phyloP scores from a whole-genome alignment of 495 filamentous ascomycete genomes.

The Podospora conica region DNA sequence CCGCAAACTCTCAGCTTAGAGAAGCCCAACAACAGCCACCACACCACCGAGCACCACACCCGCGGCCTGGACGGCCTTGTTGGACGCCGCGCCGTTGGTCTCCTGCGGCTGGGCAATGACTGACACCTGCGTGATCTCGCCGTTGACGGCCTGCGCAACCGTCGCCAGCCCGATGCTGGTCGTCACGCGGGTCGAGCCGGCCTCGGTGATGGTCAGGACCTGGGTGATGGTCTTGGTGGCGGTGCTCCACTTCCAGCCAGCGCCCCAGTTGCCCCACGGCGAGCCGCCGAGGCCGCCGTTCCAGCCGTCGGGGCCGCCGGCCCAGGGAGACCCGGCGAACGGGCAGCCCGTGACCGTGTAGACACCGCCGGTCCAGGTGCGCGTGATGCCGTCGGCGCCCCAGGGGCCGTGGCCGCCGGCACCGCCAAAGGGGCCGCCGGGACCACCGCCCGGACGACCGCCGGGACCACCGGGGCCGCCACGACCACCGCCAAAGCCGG shows the following conservation, averaged over 20 bases:
- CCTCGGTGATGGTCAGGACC: constrained; percentile 34
- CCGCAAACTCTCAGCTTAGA: constrained; percentile 21
- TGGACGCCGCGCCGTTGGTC: neutral
- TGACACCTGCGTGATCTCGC: constrained; percentile 30
- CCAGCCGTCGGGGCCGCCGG: constrained; percentile 40
- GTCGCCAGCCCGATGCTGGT: constrained; percentile 36
- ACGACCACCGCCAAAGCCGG: constrained; percentile 17
- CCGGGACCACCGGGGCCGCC: constrained; percentile 4
- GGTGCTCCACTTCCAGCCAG: constrained; percentile 33
- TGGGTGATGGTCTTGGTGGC: constrained; percentile 29
- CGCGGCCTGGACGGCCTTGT: constrained; percentile 31
- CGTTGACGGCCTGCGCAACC: constrained; percentile 36
- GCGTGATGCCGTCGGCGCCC: constrained; percentile 15
- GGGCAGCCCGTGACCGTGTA: constrained; percentile 45
- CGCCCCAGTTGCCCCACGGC: constrained; percentile 43
- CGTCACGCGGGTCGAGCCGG: constrained; percentile 27
- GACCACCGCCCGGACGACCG: constrained; percentile 2
- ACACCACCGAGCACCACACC: constrained; percentile 36
- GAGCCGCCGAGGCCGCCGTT: constrained; percentile 30
- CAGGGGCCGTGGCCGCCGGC: constrained; percentile 11
- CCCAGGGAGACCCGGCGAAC: constrained; percentile 42
- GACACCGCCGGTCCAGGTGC: constrained; percentile 39
- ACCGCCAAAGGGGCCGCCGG: constrained; percentile 1
- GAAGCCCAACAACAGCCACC: constrained; percentile 34
- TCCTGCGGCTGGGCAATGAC: constrained; percentile 13